Evolutionary conservation across 179 eudicot genomes (phyloP).

Genomic region (Vitellaria paradoxa): DNA sequence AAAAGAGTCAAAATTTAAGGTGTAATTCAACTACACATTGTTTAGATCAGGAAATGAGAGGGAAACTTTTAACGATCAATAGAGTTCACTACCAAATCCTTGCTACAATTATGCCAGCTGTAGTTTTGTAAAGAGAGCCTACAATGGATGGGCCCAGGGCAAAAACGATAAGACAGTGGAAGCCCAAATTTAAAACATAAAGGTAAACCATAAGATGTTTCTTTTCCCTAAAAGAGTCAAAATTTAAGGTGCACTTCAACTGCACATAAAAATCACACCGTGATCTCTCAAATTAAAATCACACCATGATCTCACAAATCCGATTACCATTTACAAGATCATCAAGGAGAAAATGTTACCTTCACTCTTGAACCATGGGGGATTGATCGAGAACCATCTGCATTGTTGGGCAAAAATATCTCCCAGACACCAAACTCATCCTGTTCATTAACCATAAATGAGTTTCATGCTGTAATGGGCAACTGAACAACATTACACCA

Average conservation of each 20-base stretch:
- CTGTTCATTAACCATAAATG: slow-evolving; percentile 41
- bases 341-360: slow-evolving; percentile 43
- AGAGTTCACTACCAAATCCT: background rate
- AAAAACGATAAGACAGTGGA: background rate
- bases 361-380: slow-evolving; percentile 96
- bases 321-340: background rate
- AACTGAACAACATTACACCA: background rate
- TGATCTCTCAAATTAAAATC: background rate
- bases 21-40: background rate
- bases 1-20: background rate
- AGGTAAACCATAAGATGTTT: no score
- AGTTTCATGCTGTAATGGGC: slow-evolving; percentile 1
- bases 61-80: background rate
- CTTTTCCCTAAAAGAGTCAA: no score
- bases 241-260: no score
- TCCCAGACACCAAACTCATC: slow-evolving; percentile 97
- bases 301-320: background rate
- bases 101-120: background rate
- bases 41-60: background rate
- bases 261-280: background rate
- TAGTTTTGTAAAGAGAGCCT: background rate
- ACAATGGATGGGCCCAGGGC: background rate
- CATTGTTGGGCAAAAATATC: slow-evolving; percentile 93
- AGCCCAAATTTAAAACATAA: background rate
- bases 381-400: slow-evolving; percentile 87